Evolutionary conservation across 140 eudicot genomes (phyloP).

Genomic region (Oenanthe javanica): DNA sequence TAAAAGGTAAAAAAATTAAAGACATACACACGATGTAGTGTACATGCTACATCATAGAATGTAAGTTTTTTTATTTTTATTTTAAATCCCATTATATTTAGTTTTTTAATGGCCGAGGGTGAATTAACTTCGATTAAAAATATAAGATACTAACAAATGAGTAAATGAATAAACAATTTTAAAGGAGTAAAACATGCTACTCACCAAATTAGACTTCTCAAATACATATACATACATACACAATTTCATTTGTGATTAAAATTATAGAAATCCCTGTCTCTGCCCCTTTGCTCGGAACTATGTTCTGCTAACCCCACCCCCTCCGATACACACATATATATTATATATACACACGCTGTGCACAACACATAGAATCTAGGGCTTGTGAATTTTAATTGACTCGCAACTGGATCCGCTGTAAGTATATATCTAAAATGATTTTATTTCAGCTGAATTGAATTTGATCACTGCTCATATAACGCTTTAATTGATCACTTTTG

Average conservation of each 20-base stretch:
- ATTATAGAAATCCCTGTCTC: neutral
- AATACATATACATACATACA: too few relatives aligned
- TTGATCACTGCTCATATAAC: neutral
- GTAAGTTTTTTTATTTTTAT: too few relatives aligned
- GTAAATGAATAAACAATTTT: neutral
- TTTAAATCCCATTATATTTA: too few relatives aligned
- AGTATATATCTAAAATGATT: neutral
- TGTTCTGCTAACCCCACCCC: neutral
- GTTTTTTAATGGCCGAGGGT: too few relatives aligned
- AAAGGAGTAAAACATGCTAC: too few relatives aligned
- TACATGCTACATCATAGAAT: too few relatives aligned
- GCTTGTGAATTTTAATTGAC: neutral
- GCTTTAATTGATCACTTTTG: neutral
- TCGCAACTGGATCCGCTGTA: neutral
- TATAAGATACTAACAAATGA: neutral
- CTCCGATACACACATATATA: neutral
- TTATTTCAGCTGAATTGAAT: neutral
- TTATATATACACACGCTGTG: neutral
- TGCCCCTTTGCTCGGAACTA: neutral
- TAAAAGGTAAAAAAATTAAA: too few relatives aligned
- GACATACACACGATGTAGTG: too few relatives aligned
- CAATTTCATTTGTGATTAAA: too few relatives aligned
- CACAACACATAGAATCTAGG: constrained; percentile 3
- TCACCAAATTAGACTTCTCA: neutral
- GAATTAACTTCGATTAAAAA: too few relatives aligned